A percentile compares a stretch with the other conserved stretches of the same genome.
Evolutionary conservation across 1,284 basidiomycete species (phyloP).

Genomic region (Tilletia caries): DNA sequence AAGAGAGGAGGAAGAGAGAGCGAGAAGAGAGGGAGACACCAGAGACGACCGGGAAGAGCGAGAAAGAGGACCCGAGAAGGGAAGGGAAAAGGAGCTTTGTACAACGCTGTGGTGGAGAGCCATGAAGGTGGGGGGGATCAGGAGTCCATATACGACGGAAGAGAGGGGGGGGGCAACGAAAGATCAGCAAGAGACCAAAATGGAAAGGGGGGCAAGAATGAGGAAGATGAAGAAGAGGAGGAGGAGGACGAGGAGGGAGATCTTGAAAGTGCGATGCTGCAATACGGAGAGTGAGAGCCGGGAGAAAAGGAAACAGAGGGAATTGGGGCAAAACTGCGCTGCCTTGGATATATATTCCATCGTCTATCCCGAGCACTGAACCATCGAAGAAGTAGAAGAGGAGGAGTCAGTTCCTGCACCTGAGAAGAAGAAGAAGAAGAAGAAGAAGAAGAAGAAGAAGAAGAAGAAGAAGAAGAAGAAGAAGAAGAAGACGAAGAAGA

Average conservation of each 20-base stretch:
- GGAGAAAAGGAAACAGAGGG: not conserved
- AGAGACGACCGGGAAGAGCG: too few relatives aligned
- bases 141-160: not conserved
- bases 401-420: too few relatives aligned
- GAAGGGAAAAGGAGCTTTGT: not conserved
- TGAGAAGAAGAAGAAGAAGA: too few relatives aligned
- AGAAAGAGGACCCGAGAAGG: too few relatives aligned
- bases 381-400: not conserved
- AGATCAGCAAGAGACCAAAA: not conserved
- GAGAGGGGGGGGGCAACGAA: not conserved
- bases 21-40: too few relatives aligned
- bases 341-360: not conserved
- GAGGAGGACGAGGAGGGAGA: slow-evolving; percentile 6
- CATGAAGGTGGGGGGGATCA: not conserved
- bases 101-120: not conserved
- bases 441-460: not conserved
- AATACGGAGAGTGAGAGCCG: not conserved
- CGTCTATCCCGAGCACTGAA: slow-evolving; percentile 21
- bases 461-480: not conserved
- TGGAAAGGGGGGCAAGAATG: not conserved
- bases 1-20: too few relatives aligned
- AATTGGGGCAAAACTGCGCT: not conserved
- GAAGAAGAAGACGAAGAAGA: too few relatives aligned
- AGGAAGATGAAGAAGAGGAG: not conserved
- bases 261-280: not conserved